phyloP scores from a whole-genome alignment of 805 yeast species.

The Huiozyma naganishii region DNA sequence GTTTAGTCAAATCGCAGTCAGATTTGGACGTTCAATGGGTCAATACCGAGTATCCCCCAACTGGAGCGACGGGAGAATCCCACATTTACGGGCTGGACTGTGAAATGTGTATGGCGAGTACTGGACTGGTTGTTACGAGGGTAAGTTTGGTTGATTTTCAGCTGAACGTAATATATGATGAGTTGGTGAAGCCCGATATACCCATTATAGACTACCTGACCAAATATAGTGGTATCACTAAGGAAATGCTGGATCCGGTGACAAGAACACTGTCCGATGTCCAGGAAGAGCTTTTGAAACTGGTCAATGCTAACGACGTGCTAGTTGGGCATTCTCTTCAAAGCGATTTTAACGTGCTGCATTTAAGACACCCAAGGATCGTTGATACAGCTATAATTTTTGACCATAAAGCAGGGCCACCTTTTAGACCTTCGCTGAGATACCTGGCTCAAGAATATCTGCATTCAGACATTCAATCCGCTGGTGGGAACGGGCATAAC shows the following conservation, averaged over 20 bases:
- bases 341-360: conserved; percentile 64
- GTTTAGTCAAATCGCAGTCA: conserved; percentile 4
- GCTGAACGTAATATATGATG: conserved; percentile 52
- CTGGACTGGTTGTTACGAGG: conserved; percentile 62
- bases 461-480: conserved; percentile 51
- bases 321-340: conserved; percentile 87
- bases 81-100: conserved; percentile 79
- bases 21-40: conserved; percentile 31
- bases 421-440: conserved; percentile 66
- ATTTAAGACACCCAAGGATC: conserved; percentile 58
- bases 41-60: conserved; percentile 39
- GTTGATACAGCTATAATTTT: conserved; percentile 72
- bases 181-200: conserved; percentile 66
- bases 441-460: conserved; percentile 54
- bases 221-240: conserved; percentile 77
- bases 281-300: conserved; percentile 41
- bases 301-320: conserved; percentile 50
- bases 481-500: conserved; percentile 60
- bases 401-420: conserved; percentile 79
- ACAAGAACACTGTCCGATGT: conserved; percentile 58
- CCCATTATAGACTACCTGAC: conserved; percentile 76
- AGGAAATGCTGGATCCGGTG: conserved; percentile 47
- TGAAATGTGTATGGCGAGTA: conserved; percentile 75
- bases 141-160: conserved; percentile 62
- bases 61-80: conserved; percentile 49